Base-by-base conservation (phyloP, 139 green algal species). In the Penium margaritaceum region DNA sequence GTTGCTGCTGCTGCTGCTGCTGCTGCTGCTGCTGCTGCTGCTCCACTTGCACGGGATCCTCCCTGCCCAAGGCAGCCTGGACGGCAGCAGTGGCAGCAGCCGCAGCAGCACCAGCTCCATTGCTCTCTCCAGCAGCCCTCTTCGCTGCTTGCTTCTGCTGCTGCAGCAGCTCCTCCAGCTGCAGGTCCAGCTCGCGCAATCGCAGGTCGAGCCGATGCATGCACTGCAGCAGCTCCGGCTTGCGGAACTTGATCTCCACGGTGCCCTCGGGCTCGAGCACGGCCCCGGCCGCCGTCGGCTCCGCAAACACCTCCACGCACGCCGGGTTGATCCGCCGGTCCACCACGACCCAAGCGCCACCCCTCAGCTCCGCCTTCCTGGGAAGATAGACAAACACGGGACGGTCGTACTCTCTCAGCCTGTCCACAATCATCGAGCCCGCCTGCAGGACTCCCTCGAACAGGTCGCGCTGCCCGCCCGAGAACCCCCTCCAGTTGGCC, bases 401-500 rank as follows among this genome's bases (percentile, higher is more conserved):
- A 44, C 91, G 87, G 32, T 78, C 67, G 86, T 96, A 99, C 0
- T 81, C 85, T 34, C 92, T 85, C 74, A 99, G 87, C 38, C 82
- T 58, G 70, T 99, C 94, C 51, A 98, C 95, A 34, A 99, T 98
- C 9, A 91, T 77, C 21, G 89, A 91, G 15, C 94, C 94, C 5
- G 88, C 88, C 38, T 81, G 74, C 81, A 99, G 87, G 46, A 99
- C 89, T 5, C 93, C 94, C 44, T 97, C 94, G 76, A 97, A 97
- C 32, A 99, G 88, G 84, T 99, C 95, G 15, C 91, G 71, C 85
- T 96, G 91, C 12, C 94, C 95, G n/a, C 95, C 95, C 14, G 85
- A 92, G 87, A 99, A 99, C 63, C 95, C 95, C 7, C 94, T 73
- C 95, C 95, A 99, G 86, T 98, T 98, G 70, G 95, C 93, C 60